Percentiles rank a stretch among this genome's conserved stretches.
Conservation (phyloP, 305 asterid genomes). For the Solanum hybrid region DNA sequence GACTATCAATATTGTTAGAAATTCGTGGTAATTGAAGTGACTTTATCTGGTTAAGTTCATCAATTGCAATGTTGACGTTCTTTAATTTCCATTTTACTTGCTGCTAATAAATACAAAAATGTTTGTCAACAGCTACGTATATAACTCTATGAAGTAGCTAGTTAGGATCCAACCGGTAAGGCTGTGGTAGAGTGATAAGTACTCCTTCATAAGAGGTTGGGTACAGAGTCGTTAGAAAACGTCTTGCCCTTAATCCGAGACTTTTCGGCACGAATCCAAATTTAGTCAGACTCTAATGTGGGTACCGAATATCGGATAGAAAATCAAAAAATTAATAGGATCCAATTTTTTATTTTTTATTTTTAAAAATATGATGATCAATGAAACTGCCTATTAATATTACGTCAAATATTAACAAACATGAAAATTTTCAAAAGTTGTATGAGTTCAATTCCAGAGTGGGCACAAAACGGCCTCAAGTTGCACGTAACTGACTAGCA, state of each 20-base stretch:
- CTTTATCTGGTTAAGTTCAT: background rate
- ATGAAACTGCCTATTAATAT: background rate
- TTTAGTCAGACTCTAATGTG: background rate
- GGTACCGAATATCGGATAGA: rapidly evolving
- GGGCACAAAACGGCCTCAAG: background rate
- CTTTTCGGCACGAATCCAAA: rapidly evolving
- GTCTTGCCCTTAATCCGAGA: too few species aligned
- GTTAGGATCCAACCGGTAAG: too few species aligned
- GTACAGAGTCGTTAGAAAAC: background rate
- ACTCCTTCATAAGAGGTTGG: background rate
- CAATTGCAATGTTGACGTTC: background rate
- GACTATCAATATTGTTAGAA: background rate
- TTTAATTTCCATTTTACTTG: background rate
- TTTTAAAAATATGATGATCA: background rate
- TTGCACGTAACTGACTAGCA: background rate
- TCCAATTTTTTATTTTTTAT: too few species aligned
- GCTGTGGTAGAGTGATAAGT: background rate
- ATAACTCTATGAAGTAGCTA: too few species aligned
- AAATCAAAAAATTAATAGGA: background rate
- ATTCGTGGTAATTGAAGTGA: background rate
- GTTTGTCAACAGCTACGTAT: background rate
- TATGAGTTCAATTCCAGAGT: background rate
- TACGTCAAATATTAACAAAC: background rate
- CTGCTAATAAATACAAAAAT: background rate
- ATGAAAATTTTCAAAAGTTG: background rate